Base-by-base conservation (phyloP, 1,284 basidiomycete genomes). In the Mycosarcoma mackinlayi region DNA sequence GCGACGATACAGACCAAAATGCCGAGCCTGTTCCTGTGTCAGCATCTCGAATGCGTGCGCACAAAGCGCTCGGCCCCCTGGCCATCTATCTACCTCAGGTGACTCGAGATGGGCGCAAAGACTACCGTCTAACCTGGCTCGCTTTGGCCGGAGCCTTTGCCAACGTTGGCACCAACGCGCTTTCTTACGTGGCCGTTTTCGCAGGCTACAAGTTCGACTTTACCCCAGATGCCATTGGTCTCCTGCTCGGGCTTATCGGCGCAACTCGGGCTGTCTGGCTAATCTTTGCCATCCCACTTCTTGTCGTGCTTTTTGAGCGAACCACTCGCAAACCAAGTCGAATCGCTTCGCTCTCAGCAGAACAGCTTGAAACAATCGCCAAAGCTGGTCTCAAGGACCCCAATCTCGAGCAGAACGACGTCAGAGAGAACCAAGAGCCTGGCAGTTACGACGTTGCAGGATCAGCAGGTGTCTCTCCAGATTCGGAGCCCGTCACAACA, bases 201-300 rank as follows among this genome's bases (percentile, higher is more conserved):
- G 62, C 68, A 0, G 61, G 68, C 6, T 71, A 71, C 59, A 52
- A 56, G 23, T 71, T 71, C 35, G 68, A 71, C 52, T 66, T 65
- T 30, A 66, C 63, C 3, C 68, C 68, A 0, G 68, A 66, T n/a
- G 63, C 58, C 14, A 66, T 71, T 19, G 68, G 68, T 2, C 38
- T 71, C 2, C 24, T 71, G 16, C 27, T 71, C 4, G 63, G 58
- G 3, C 44, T 71, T 24, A 71, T 71, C 14, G 68, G 68, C 0
- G 58, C 51, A 11, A 66, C 54, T 13, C 51, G 68, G 11, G 68
- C 68, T 0, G 57, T 55, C 1, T 66, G 62, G 68, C 49, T 71
- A 19, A 59, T 71, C 48, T 54, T 66, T 49, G 59, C 59, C 9
- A 63, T 71, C 13, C 68, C 68, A 18, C 39, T 66, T 18, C 47